These are phyloP conservation scores for Parascedosporium putredinis DNA, from an alignment of 2,329 filamentous ascomycete genomes.

Conservation along the genomic window DNA sequence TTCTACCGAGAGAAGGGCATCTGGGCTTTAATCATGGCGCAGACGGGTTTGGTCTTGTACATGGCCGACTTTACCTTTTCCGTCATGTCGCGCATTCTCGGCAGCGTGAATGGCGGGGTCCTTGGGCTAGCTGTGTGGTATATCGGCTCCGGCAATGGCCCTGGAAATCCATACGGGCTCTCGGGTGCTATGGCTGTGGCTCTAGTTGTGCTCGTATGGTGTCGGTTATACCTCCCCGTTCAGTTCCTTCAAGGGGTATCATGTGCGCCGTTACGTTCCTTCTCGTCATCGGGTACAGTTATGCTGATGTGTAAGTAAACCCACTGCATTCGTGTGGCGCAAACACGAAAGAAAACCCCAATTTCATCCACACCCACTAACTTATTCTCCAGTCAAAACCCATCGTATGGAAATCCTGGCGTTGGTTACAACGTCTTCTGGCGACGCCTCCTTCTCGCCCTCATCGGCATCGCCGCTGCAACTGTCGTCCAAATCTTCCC, in stretches of 20 bases:
- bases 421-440: constrained; percentile 37
- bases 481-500: constrained; percentile 36
- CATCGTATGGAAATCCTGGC: constrained; percentile 33
- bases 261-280: constrained; percentile 27
- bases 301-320: constrained; percentile 20
- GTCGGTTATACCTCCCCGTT: constrained; percentile 22
- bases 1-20: constrained; percentile 41
- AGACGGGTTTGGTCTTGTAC: constrained; percentile 36
- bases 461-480: constrained; percentile 32
- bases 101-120: constrained; percentile 35
- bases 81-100: constrained; percentile 27
- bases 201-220: constrained; percentile 24
- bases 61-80: constrained; percentile 40
- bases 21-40: constrained; percentile 41
- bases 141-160: constrained; percentile 35
- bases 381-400: constrained; percentile 21
- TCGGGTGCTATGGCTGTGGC: constrained; percentile 32
- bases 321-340: no score
- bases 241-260: constrained; percentile 18
- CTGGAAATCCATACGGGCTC: constrained; percentile 38
- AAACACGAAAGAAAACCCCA: no score
- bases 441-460: constrained; percentile 31
- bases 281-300: constrained; percentile 36
- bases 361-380: no score
- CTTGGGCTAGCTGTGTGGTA: constrained; percentile 40